Conservation (phyloP, 1,139 yeast genomes). For the Wickerhamiella pararugosa region DNA sequence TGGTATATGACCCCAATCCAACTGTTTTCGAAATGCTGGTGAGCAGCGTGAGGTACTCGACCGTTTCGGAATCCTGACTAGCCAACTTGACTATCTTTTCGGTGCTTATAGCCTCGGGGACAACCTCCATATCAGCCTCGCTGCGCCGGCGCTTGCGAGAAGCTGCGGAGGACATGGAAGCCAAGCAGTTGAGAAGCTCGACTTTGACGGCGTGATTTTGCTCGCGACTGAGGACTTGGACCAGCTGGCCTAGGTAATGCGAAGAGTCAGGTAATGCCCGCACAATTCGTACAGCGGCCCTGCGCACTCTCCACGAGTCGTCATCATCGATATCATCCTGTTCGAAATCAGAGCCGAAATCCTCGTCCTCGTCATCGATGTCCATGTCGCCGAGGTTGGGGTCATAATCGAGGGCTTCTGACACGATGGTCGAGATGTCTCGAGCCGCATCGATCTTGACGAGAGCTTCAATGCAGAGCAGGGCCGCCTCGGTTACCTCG, state of each 20-base stretch:
- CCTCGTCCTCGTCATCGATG: constrained; percentile 24
- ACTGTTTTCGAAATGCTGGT: neutral
- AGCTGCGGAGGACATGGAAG: neutral
- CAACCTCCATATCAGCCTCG: constrained; percentile 1
- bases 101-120: neutral
- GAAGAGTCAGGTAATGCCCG: constrained; percentile 27
- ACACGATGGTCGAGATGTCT: constrained; percentile 20
- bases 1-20: too few species aligned
- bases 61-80: neutral
- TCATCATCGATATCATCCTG: constrained; percentile 35
- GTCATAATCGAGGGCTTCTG: constrained; percentile 33
- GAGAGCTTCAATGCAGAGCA: constrained; percentile 21
- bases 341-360: constrained; percentile 33
- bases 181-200: constrained; percentile 20
- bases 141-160: neutral
- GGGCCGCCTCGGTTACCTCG: constrained; percentile 23
- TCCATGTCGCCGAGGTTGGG: constrained; percentile 37
- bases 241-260: constrained; percentile 21
- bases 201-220: constrained; percentile 28
- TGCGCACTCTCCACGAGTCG: constrained; percentile 57
- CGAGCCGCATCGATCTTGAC: constrained; percentile 13
- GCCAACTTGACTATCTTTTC: neutral
- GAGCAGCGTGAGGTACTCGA: neutral
- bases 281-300: constrained; percentile 36
- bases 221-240: constrained; percentile 19